These are phyloP conservation scores for Boletus coccyginus DNA, from an alignment of 768 basidiomycete species.

Conservation along the genomic window DNA sequence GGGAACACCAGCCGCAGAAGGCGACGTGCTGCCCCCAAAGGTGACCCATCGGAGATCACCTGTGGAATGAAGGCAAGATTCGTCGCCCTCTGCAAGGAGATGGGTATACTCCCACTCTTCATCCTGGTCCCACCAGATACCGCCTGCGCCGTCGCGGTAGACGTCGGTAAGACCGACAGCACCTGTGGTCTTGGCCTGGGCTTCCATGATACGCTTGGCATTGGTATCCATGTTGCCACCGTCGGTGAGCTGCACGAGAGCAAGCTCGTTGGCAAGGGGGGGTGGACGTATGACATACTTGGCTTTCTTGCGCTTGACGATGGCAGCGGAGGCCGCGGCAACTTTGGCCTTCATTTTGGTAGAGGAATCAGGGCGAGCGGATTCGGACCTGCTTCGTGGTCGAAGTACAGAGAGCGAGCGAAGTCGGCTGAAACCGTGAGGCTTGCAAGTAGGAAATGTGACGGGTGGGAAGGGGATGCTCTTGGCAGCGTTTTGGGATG, in stretches of 20 bases:
- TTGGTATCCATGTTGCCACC: conserved; percentile 60
- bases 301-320: conserved; percentile 51
- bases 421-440: conserved; percentile 41
- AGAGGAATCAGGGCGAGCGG: conserved; percentile 26
- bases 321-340: conserved; percentile 25
- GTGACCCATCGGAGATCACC: conserved; percentile 44
- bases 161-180: conserved; percentile 44
- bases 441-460: conserved; percentile 12
- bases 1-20: conserved; percentile 1
- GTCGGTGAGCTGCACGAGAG: conserved; percentile 65
- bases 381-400: conserved; percentile 38
- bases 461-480: conserved; percentile 19
- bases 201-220: conserved; percentile 51
- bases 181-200: conserved; percentile 48
- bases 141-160: conserved; percentile 58
- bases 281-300: conserved; percentile 45
- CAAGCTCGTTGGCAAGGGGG: conserved; percentile 63
- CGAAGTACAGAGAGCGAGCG: conserved; percentile 52
- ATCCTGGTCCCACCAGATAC: conserved; percentile 69
- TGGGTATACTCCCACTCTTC: conserved; percentile 69
- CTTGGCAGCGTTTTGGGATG: conserved; percentile 1
- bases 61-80: conserved; percentile 19
- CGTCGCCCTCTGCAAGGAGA: conserved; percentile 45
- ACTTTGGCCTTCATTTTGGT: conserved; percentile 22
- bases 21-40: conserved; percentile 33